These are phyloP conservation scores for Talaromyces marneffei DNA, from an alignment of 2,329 filamentous ascomycete species.

Conservation along the genomic window DNA sequence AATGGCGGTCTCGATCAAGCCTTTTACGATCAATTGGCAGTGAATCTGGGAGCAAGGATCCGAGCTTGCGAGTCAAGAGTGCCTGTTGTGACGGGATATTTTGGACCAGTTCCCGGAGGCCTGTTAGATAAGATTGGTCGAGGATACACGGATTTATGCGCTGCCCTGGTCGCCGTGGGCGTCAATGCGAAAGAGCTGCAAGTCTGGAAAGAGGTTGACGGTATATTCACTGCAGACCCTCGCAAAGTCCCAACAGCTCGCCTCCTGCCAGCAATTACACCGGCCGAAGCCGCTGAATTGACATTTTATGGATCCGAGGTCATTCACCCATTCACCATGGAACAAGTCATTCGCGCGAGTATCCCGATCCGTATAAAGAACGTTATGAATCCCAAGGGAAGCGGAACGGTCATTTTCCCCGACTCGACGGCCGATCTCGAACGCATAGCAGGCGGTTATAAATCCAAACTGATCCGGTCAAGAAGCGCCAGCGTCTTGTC, in stretches of 20 bases:
- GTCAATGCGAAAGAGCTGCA: conserved; percentile 83
- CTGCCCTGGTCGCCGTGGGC: conserved; percentile 83
- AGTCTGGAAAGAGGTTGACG: conserved; percentile 98
- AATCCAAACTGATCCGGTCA: conserved; percentile 49
- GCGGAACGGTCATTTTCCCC: conserved; percentile 65
- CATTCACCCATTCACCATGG: conserved; percentile 98
- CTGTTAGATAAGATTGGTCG: conserved; percentile 87
- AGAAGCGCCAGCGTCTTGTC: conserved; percentile 43
- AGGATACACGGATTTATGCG: conserved; percentile 94
- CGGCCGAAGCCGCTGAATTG: conserved; percentile 89
- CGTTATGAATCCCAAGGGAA: conserved; percentile 60
- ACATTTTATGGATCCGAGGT: conserved; percentile 94
- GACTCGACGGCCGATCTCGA: conserved; percentile 56
- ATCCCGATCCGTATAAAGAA: conserved; percentile 67
- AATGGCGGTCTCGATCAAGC: conserved; percentile 55
- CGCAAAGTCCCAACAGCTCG: conserved; percentile 88
- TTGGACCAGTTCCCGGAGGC: conserved; percentile 85
- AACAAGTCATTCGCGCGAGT: conserved; percentile 66
- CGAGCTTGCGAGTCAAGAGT: conserved; percentile 60
- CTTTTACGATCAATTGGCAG: conserved; percentile 64
- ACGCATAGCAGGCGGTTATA: conserved; percentile 48
- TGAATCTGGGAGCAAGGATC: conserved; percentile 59
- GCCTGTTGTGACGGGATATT: conserved; percentile 85
- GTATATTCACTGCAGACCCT: conserved; percentile 82
- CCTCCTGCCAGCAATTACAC: conserved; percentile 81